Base-by-base conservation (phyloP, 192 early-diverging fungal species). In the Coemansia umbellata region DNA sequence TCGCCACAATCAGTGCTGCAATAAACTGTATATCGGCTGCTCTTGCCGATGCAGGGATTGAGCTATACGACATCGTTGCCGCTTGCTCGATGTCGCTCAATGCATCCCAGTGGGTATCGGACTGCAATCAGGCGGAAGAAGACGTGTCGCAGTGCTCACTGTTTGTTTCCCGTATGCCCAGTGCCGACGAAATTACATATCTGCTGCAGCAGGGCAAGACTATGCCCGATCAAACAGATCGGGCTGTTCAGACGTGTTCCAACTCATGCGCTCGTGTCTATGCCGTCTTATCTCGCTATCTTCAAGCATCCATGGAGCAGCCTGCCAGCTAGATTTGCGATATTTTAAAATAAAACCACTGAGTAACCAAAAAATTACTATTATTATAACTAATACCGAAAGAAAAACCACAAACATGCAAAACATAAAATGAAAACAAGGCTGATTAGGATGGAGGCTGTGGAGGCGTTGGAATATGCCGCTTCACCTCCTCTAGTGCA, bases 11-110 rank as follows among this genome's bases (percentile, higher is more conserved):
- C 11, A 66, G 64, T 3, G 72, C 73, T 1, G 66, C 78, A 1
- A 73, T 80, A 27, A 80, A 71, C 39, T 80, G 78, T 44, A 74
- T 74, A 10, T 80, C 78, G 15, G 73, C 66, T 9, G 78, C 78
- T 5, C 44, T 80, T 31, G 73, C 58, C 8, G 73, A 80, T 31
- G 78, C 78, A 1, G 78, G 78, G 0, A 80, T 80, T 19, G 78
- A 80, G 43, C 47, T 80, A 40, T 63, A 73, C 41, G 78, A 80
- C 53, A 75, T 53, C 19, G 78, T 80, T 18, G 63, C 67, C 2
- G 67, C 73, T 9, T 67, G 73, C 56, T 80, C 78, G 3, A 66
- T 78, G 50, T 58, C 63, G 2, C 50, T 70, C 26, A 22, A 47
- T 8, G 52, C 43, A 9, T 47, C 52, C 23, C 55, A 65, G 50